Base-by-base conservation (phyloP, 2,329 filamentous ascomycete species). In the Xylaria sp. region DNA sequence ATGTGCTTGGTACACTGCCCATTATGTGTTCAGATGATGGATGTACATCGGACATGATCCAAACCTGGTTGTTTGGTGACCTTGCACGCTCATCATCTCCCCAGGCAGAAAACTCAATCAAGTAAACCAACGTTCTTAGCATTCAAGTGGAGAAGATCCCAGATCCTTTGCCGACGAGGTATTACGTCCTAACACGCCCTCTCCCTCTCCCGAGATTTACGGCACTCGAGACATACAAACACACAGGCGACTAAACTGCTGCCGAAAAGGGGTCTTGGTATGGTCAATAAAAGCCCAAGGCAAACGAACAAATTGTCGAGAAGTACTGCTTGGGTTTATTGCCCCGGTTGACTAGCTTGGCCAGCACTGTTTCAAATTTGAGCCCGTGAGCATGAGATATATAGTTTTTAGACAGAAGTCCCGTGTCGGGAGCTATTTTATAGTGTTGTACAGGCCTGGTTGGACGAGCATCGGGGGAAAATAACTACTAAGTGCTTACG, bases 381-480 rank as follows among this genome's bases (percentile, higher is more conserved):
- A 67, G 36, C 62, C 51, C 50, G 61, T 55, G 66, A 67, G 68
- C 49, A 67, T 57, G 49, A 67, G 61, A 63, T 49, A 62, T 63
- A 63, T 36, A 61, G 55, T 63, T 63, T 63, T 66, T 39, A 53
- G 47, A 63, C 67, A 60, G 42, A 64, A 55, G 54, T 66, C 63
- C 45, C 57, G 50, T 67, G 61, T 38, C 47, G 57, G 58, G 56
- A 49, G 62, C 60, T 51, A 71, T 71, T 70, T 63, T 71, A 68
- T 71, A 68, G 65, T 68, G 63, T 71, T 73, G 68, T 73, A 72
- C 67, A 69, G 65, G 65, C 59, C 55, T 61, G 36, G 61, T 58
- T 49, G 51, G 63, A 61, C 63, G 60, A 66, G 64, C 36, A 39
- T 69, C 47, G 59, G 65, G 62, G 59, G 63, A 65, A 63, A 60